A percentile compares a stretch with the other conserved stretches of the same genome.
Evolutionary conservation across 306 rosid genomes (phyloP).

Genomic region (Malus orientalis): DNA sequence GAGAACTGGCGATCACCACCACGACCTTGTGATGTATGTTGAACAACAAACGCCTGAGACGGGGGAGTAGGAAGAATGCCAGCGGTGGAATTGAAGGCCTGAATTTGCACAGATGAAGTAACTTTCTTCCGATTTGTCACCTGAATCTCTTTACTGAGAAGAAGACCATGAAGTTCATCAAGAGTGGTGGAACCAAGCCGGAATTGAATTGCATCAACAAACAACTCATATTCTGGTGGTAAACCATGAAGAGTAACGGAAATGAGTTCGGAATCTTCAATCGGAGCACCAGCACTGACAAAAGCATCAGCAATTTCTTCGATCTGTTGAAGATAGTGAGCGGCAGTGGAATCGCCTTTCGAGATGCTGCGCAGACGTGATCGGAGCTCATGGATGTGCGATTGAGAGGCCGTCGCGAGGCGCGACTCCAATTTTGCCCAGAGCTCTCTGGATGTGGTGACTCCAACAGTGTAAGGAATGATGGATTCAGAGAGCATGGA

Average conservation of each 20-base stretch:
- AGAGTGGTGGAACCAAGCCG: not conserved
- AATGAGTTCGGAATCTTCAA: too few species aligned
- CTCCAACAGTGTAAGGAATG: not conserved
- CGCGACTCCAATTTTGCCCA: too few species aligned
- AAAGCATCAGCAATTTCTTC: too few species aligned
- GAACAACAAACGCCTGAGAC: not conserved
- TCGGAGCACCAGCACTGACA: too few species aligned
- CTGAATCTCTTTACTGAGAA: not conserved
- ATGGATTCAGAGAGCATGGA: not conserved
- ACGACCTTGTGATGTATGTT: too few species aligned
- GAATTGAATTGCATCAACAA: not conserved
- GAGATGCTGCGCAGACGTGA: not conserved
- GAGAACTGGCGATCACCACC: not conserved
- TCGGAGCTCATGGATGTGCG: not conserved
- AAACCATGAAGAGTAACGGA: too few species aligned
- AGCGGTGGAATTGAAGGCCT: not conserved
- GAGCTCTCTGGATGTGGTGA: too few species aligned
- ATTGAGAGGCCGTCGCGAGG: too few species aligned
- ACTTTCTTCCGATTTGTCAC: too few species aligned
- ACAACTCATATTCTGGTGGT: too few species aligned
- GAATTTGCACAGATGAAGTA: not conserved
- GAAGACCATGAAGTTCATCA: not conserved
- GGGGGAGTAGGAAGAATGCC: not conserved
- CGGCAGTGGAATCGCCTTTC: not conserved
- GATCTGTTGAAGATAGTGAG: not conserved